Evolutionary conservation across 164 flowering plant species (phyloP).

Genomic region (Taxillus chinensis): DNA sequence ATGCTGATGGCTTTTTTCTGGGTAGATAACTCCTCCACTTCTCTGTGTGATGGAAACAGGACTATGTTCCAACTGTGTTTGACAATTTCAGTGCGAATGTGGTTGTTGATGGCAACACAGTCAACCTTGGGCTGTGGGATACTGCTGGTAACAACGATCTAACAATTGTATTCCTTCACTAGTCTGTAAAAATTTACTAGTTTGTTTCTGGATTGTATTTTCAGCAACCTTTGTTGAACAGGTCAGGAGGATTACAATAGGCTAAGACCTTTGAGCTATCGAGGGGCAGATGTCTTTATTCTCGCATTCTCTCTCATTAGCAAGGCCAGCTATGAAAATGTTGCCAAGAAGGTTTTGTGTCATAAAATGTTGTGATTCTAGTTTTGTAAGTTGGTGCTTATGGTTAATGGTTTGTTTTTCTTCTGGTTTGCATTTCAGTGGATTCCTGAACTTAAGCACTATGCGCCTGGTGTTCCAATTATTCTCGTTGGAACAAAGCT

Average conservation of each 20-base stretch:
- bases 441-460: conserved; percentile 64
- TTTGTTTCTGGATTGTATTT: conserved; percentile 1
- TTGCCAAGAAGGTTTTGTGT: conserved; percentile 45
- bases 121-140: conserved; percentile 59
- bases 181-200: neutral
- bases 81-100: conserved; percentile 69
- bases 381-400: neutral
- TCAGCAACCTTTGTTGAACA: conserved; percentile 8
- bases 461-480: conserved; percentile 65
- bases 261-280: conserved; percentile 53
- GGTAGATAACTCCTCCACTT: no score
- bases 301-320: conserved; percentile 64
- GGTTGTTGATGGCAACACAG: conserved; percentile 60
- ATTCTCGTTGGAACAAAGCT: conserved; percentile 66
- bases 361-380: neutral
- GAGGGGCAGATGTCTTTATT: conserved; percentile 61
- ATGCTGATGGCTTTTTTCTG: no score
- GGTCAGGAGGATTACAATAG: conserved; percentile 66
- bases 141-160: conserved; percentile 41
- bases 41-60: conserved; percentile 21
- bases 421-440: conserved; percentile 28
- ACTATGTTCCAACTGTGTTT: conserved; percentile 60
- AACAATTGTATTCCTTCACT: neutral
- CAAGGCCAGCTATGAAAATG: conserved; percentile 67
- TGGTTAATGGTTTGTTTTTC: conserved; percentile 6